Evolutionary conservation across 495 filamentous ascomycete genomes (phyloP).

Genomic region (Neurospora sp.): DNA sequence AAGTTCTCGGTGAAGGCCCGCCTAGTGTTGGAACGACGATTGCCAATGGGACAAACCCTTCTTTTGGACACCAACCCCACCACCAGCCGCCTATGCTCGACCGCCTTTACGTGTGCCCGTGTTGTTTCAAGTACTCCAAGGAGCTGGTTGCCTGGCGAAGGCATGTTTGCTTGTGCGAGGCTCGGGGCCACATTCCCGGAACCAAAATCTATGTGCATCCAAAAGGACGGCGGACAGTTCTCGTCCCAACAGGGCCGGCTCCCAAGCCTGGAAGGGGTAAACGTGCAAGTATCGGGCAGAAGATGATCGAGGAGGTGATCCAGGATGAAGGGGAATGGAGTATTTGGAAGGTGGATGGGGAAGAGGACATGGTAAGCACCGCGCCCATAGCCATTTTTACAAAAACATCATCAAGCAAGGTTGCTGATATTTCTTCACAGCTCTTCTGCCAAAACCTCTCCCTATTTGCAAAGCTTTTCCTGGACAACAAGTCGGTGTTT

Average conservation of each 20-base stretch:
- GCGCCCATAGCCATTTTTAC: background rate
- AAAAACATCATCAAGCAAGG: background rate
- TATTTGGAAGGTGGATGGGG: conserved; percentile 89
- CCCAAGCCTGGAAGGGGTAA: conserved; percentile 35
- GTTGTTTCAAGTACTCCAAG: conserved; percentile 86
- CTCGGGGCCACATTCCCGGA: conserved; percentile 29
- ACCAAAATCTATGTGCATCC: conserved; percentile 41
- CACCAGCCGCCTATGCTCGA: conserved; percentile 34
- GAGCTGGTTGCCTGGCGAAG: conserved; percentile 51
- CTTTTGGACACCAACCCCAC: background rate
- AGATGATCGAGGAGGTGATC: conserved; percentile 52
- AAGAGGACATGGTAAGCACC: conserved; percentile 56
- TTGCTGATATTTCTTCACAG: conserved; percentile 29
- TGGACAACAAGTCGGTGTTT: conserved; percentile 97
- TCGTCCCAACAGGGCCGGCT: conserved; percentile 13
- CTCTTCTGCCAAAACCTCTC: conserved; percentile 92
- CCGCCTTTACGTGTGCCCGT: conserved; percentile 76
- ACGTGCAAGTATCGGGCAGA: conserved; percentile 22
- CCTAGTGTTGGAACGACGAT: conserved; percentile 9
- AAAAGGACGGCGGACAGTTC: conserved; percentile 26
- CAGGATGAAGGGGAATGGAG: conserved; percentile 44
- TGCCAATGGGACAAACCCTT: conserved; percentile 12
- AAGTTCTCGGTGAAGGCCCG: conserved; percentile 44
- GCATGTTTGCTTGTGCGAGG: conserved; percentile 35
- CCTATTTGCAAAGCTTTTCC: conserved; percentile 94